Conservation (phyloP, 805 yeast genomes). For the Schwanniomyces sp. region DNA sequence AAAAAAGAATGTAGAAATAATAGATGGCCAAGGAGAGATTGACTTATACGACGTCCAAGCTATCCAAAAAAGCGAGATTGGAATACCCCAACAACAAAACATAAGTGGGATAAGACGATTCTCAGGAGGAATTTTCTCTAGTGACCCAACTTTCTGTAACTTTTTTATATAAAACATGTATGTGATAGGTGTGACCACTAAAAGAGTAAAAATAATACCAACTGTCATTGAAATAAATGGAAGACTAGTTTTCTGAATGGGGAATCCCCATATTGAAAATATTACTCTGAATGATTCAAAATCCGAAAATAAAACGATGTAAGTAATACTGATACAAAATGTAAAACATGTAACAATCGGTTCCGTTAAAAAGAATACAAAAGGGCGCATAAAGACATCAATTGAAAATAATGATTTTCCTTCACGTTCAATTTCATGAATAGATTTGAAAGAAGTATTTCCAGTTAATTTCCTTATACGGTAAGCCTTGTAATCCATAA, state of each 20-base stretch:
- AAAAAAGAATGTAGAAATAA: conserved; percentile 1
- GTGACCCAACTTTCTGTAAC: background rate
- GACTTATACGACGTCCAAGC: conserved; percentile 51
- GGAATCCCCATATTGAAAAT: background rate
- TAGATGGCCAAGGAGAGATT: conserved; percentile 5
- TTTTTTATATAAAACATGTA: background rate
- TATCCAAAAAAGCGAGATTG: conserved; percentile 73
- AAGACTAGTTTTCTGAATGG: background rate
- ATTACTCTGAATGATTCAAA: conserved; percentile 3
- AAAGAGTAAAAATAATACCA: background rate
- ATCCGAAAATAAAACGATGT: conserved; percentile 2
- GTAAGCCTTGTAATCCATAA: conserved; percentile 59
- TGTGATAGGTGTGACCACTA: conserved; percentile 1
- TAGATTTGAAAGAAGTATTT: background rate
- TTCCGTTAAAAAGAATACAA: conserved; percentile 16
- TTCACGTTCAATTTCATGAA: conserved; percentile 1
- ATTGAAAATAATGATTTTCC: conserved; percentile 4
- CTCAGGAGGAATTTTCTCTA: background rate
- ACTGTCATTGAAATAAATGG: conserved; percentile 2
- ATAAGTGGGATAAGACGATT: conserved; percentile 1
- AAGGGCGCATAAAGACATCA: conserved; percentile 27
- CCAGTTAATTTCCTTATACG: conserved; percentile 1
- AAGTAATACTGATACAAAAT: background rate
- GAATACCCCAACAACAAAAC: conserved; percentile 20
- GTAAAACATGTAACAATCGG: conserved; percentile 4